These are phyloP conservation scores for Pilasporangium apinafurcum DNA, from an alignment of 352 stramenopile species.

Conservation along the genomic window DNA sequence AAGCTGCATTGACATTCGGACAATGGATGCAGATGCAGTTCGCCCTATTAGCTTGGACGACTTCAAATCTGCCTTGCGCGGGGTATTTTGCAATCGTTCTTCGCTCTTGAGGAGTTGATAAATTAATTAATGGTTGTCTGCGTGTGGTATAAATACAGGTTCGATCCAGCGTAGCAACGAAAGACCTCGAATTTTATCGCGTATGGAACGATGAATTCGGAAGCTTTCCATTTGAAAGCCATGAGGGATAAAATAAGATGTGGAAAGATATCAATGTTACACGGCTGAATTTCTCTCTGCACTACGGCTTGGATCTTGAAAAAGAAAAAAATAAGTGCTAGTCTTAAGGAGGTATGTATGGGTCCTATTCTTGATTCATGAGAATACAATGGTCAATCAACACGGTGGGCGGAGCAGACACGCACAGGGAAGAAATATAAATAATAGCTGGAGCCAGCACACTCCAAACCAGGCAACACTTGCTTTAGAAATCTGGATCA, in stretches of 20 bases:
- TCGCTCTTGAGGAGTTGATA: not conserved
- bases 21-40: slow-evolving; percentile 87
- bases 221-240: slow-evolving; percentile 76
- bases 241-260: slow-evolving; percentile 31
- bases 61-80: slow-evolving; percentile 91
- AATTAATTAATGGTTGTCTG: not conserved
- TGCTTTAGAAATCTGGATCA: slow-evolving; percentile 52
- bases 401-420: slow-evolving; percentile 7
- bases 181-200: slow-evolving; percentile 92
- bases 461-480: slow-evolving; percentile 1
- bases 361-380: slow-evolving; percentile 1
- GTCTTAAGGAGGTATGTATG: slow-evolving; percentile 1
- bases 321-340: not conserved
- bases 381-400: slow-evolving; percentile 3
- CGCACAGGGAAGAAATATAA: slow-evolving; percentile 20
- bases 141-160: slow-evolving; percentile 39
- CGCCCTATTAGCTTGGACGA: slow-evolving; percentile 93
- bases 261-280: slow-evolving; percentile 6
- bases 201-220: slow-evolving; percentile 93
- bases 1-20: slow-evolving; percentile 74
- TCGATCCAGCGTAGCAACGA: slow-evolving; percentile 91
- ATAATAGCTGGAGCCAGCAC: slow-evolving; percentile 19
- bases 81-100: slow-evolving; percentile 16
- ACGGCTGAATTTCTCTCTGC: slow-evolving; percentile 4
- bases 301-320: not conserved